Base-by-base conservation (phyloP, 179 eudicot species). In the Actinidia arguta region DNA sequence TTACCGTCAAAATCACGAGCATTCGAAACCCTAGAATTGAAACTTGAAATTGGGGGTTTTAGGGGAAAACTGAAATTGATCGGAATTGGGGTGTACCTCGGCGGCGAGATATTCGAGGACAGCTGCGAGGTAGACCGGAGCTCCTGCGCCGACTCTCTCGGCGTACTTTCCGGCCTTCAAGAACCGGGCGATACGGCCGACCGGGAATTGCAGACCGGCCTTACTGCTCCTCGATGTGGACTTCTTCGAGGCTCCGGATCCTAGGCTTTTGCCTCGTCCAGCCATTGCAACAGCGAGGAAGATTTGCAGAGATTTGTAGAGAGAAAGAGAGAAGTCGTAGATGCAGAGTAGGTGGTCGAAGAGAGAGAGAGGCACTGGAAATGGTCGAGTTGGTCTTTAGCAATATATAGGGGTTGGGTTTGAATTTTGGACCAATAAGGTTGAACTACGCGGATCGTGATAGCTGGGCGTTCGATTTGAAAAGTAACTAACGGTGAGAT, bases 151-250 rank as follows among this genome's bases (percentile, higher is more conserved):
- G 31, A 88, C 88, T 14, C 90, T 81, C 59, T 88, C 88, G 70
- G 90, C 88, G 76, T 88, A 88, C 77, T 85, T 88, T 16, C 90
- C 90, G 73, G 90, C 88, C 68, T 88, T 88, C 46, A 88, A 80
- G 59, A 88, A 88, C 85, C 90, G 6, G 2, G 36, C 36, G 36
- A 31, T 31, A 31, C 36, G 36, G 36, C 36, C 36, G 36, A 31
- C 36, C 36, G 90, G 90, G 31, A 88, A 88, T 44, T 88, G 90
- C 4, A 88, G 88, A 2, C 90, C 90, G 17, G 90, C 90, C 66
- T 88, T 88, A 78, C 84, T 80, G 81, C 88, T 85, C 4, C 90
- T 47, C 18, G 90, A 88, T 1, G 81, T 81, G 47, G 88, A 70
- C 73, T 88, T 88, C 81, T 85, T 88, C 4, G 90, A 56, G 1